phyloP scores from a whole-genome alignment of 1,284 basidiomycete species.

The Ceratobasidium sp. region DNA sequence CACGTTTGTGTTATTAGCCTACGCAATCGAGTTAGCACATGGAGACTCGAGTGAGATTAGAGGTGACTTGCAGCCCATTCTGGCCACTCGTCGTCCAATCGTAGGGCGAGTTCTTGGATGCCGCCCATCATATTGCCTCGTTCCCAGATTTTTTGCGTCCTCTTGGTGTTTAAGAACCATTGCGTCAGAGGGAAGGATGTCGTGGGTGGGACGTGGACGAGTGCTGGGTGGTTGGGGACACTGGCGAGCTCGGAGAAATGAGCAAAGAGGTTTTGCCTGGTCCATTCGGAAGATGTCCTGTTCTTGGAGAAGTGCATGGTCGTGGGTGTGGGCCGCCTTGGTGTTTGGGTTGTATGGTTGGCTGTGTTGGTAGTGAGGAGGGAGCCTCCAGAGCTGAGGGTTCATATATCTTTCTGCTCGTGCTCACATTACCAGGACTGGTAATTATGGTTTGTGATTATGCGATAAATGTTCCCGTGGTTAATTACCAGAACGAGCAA shows the following conservation, averaged over 20 bases:
- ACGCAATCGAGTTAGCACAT: not conserved
- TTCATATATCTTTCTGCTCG: no score
- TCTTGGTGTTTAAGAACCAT: slow-evolving; percentile 16
- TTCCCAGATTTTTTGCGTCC: not conserved
- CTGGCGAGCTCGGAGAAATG: slow-evolving; percentile 22
- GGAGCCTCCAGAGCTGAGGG: no score
- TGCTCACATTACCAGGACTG: no score
- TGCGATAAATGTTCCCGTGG: no score
- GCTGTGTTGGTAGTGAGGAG: no score
- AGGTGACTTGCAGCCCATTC: slow-evolving; percentile 21
- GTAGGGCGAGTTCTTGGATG: not conserved
- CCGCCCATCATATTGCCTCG: not conserved
- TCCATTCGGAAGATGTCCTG: not conserved
- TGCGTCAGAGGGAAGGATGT: not conserved
- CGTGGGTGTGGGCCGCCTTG: no score
- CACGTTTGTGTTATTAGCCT: slow-evolving; percentile 28
- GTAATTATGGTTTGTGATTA: no score
- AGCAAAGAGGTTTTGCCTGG: slow-evolving; percentile 4
- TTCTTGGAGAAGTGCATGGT: no score
- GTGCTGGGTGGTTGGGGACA: not conserved
- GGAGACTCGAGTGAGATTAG: not conserved
- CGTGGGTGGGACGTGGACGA: not conserved
- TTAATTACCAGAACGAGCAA: no score
- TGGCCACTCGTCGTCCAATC: slow-evolving; percentile 21
- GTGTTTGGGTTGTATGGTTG: no score